These are phyloP conservation scores for Trichosporon sp. DNA, from an alignment of 1,284 basidiomycete species.

Conservation along the genomic window DNA sequence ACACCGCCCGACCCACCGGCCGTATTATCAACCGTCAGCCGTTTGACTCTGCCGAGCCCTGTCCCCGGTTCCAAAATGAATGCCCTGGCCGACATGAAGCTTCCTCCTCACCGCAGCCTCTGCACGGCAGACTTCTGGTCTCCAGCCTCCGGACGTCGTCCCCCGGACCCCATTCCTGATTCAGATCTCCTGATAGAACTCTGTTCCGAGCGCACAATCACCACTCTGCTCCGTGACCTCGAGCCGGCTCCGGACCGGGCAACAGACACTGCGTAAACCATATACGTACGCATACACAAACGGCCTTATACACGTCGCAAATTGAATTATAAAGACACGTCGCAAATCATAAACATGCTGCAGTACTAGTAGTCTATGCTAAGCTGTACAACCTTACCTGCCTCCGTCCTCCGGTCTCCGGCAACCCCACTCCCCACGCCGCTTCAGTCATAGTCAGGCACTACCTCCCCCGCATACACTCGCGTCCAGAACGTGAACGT, in stretches of 20 bases:
- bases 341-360: not conserved
- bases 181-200: not conserved
- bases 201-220: not conserved
- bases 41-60: too few species aligned
- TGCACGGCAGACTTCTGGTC: too few species aligned
- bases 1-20: too few species aligned
- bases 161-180: not conserved
- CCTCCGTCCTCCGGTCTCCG: not conserved
- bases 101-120: too few species aligned
- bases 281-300: not conserved
- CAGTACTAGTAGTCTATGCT: not conserved
- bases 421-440: not conserved
- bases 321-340: too few species aligned
- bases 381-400: not conserved
- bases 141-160: too few species aligned
- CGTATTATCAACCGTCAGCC: too few species aligned
- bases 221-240: not conserved
- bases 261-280: not conserved
- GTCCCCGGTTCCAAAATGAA: too few species aligned
- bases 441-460: not conserved
- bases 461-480: conserved; percentile 34
- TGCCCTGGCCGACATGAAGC: too few species aligned
- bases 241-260: not conserved
- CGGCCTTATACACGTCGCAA: too few species aligned
- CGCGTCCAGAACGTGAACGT: conserved; percentile 45